These are phyloP conservation scores for Cajanus cajan DNA, from an alignment of 306 rosid genomes.

Conservation along the genomic window DNA sequence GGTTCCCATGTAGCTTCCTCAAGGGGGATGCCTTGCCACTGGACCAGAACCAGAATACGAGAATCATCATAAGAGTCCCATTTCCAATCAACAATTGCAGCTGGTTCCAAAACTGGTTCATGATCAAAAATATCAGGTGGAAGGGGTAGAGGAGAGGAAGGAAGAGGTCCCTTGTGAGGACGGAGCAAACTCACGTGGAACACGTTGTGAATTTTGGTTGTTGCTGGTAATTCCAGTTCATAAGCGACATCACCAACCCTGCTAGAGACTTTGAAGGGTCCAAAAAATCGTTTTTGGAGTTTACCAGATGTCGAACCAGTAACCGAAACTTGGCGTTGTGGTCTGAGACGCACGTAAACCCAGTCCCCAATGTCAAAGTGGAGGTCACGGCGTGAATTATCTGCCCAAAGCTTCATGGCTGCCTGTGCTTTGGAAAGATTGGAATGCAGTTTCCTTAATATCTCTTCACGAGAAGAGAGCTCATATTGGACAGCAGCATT, in stretches of 20 bases:
- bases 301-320: not conserved
- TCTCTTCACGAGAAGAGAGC: too few species aligned
- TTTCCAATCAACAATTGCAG: not conserved
- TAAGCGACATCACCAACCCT: not conserved
- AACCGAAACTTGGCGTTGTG: not conserved
- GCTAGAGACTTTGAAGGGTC: not conserved
- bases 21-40: too few species aligned
- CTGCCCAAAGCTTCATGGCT: too few species aligned
- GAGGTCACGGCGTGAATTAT: not conserved
- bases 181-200: not conserved
- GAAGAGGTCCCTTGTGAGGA: not conserved
- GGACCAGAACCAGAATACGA: too few species aligned
- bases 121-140: not conserved
- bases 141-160: not conserved
- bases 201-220: not conserved
- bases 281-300: not conserved
- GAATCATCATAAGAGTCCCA: not conserved
- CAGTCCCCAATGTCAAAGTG: not conserved
- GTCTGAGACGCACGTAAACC: not conserved
- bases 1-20: too few species aligned
- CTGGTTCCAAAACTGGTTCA: not conserved
- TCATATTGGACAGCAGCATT: too few species aligned
- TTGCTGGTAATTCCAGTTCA: not conserved
- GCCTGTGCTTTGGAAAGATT: too few species aligned
- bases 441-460: too few species aligned